Conservation (phyloP, 306 rosid species). For the Dicorynia guianensis region DNA sequence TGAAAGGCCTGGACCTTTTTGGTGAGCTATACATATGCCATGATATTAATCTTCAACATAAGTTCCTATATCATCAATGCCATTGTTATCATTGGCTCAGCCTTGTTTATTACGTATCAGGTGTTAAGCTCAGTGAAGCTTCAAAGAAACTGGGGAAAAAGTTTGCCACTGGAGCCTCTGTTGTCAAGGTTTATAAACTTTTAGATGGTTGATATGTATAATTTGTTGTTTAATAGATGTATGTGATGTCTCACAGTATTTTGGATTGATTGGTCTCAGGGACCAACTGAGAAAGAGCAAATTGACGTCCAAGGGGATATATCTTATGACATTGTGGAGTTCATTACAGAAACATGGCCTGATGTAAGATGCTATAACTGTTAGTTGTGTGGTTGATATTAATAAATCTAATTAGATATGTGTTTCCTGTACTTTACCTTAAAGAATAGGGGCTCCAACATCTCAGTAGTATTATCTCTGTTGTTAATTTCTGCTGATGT, state of each 20-base stretch:
- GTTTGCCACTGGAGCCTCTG: constrained; percentile 99
- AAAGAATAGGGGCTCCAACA: neutral
- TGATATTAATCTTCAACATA: neutral
- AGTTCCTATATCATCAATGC: constrained; percentile 11
- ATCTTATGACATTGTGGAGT: constrained; percentile 89
- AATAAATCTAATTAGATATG: constrained; percentile 4
- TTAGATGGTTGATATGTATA: constrained; percentile 16
- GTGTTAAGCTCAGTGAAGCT: constrained; percentile 97
- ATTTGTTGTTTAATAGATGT: constrained; percentile 20
- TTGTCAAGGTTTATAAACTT: constrained; percentile 76
- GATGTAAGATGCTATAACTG: constrained; percentile 64
- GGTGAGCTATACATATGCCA: constrained; percentile 63
- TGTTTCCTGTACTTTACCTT: neutral
- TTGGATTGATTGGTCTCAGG: constrained; percentile 65
- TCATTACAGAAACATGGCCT: constrained; percentile 93
- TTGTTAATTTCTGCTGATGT: neutral
- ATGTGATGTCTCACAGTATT: constrained; percentile 37
- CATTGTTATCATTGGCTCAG: constrained; percentile 11
- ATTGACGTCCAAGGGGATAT: constrained; percentile 99
- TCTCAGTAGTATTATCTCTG: neutral
- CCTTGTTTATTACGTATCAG: constrained; percentile 48
- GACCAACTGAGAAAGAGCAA: constrained; percentile 99
- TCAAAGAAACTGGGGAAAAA: constrained; percentile 98
- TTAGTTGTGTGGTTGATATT: constrained; percentile 2
- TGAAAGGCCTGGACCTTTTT: constrained; percentile 93